A percentile compares a stretch with the other conserved stretches of the same genome.
phyloP scores from a whole-genome alignment of 2,329 filamentous ascomycete genomes.

The Penicillium carneum region DNA sequence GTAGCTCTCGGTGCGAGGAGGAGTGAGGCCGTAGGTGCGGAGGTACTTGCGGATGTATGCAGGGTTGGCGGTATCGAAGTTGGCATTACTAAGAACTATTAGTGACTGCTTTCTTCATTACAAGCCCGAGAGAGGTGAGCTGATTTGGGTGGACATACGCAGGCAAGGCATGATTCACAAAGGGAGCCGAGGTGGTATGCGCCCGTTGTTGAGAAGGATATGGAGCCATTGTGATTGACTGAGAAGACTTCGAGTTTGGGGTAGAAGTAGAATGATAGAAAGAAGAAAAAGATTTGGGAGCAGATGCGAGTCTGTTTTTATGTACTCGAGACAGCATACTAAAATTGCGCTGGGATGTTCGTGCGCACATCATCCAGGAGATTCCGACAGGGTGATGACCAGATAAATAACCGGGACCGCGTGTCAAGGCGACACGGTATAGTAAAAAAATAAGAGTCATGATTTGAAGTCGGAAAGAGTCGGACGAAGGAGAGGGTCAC shows the following conservation, averaged over 20 bases:
- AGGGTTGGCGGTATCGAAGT: slow-evolving; percentile 60
- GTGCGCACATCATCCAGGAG: slow-evolving; percentile 38
- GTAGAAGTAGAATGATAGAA: slow-evolving; percentile 32
- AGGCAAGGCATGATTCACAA: slow-evolving; percentile 43
- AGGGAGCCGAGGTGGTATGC: slow-evolving; percentile 43
- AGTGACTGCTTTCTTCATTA: slow-evolving; percentile 13
- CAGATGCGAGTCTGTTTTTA: slow-evolving; percentile 43
- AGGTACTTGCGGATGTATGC: slow-evolving; percentile 60
- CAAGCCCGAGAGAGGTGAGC: not conserved
- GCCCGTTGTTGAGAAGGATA: slow-evolving; percentile 42
- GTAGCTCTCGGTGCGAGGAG: slow-evolving; percentile 58
- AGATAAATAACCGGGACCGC: slow-evolving; percentile 36
- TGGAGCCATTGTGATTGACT: slow-evolving; percentile 46
- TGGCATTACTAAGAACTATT: slow-evolving; percentile 47
- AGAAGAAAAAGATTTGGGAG: slow-evolving; percentile 28
- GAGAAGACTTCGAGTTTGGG: slow-evolving; percentile 28
- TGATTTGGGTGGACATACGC: slow-evolving; percentile 39
- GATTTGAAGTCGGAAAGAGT: slow-evolving; percentile 41
- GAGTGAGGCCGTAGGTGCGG: slow-evolving; percentile 59
- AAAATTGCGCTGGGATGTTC: slow-evolving; percentile 42
- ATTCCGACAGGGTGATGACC: slow-evolving; percentile 57
- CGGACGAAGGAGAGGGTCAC: slow-evolving; percentile 31
- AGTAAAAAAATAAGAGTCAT: slow-evolving; percentile 34
- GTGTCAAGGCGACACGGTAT: slow-evolving; percentile 27
- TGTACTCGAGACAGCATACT: slow-evolving; percentile 42